phyloP scores from a whole-genome alignment of 331 rosid genomes.

The Phaseolus coccineus region DNA sequence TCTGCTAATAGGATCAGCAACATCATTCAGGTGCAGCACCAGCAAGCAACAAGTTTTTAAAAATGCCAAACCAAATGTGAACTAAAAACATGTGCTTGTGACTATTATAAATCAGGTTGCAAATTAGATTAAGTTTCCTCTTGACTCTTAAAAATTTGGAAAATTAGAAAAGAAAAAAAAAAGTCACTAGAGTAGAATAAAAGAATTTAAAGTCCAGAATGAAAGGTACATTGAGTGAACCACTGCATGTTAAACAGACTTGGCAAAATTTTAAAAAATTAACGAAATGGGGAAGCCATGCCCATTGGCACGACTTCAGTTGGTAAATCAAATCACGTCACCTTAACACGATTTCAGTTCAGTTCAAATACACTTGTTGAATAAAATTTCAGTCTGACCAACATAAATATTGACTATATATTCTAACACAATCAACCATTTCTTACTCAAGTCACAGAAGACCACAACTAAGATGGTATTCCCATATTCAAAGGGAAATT shows the following conservation, averaged over 20 bases:
- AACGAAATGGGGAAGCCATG: no score
- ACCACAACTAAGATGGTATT: background rate
- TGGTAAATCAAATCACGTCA: no score
- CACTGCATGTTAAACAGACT: background rate
- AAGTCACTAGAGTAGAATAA: background rate
- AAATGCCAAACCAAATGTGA: background rate
- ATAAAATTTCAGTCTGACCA: background rate
- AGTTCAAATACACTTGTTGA: no score
- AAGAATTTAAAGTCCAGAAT: background rate
- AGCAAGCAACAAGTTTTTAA: background rate
- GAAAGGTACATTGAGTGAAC: background rate
- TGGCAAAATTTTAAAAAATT: no score
- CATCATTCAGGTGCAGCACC: background rate
- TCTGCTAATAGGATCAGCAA: background rate
- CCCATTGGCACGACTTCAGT: no score
- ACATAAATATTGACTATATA: background rate
- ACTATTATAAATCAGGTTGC: background rate
- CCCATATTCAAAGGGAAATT: background rate
- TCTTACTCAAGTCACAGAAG: background rate
- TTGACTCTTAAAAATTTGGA: background rate
- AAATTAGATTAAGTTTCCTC: conserved; percentile 3
- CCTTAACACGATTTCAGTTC: no score
- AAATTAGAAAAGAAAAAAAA: background rate
- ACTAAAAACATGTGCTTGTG: background rate
- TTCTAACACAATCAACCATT: background rate